Conservation (phyloP, 163 green algal species). For the Scenedesmus sp. region DNA sequence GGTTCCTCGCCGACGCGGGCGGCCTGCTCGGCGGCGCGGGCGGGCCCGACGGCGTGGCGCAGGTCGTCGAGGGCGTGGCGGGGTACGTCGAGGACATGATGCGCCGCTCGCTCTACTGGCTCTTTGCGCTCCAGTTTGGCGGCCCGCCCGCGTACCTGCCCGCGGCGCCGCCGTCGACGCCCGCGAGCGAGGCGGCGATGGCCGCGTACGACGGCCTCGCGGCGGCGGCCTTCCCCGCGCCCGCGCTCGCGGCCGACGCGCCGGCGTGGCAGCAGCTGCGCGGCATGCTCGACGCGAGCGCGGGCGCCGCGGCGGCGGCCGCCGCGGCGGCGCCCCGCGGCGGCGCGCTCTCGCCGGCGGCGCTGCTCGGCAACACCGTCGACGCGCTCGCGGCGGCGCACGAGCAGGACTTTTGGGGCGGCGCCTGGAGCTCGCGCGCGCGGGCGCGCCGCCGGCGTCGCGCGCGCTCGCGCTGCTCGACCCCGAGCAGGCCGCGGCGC, state of each 20-base stretch:
- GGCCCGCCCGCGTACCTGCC: constrained; percentile 19
- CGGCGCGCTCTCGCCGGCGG: not conserved
- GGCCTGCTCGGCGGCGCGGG: not conserved
- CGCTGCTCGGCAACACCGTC: not conserved
- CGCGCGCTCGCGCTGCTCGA: constrained; percentile 26
- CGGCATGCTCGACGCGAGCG: constrained; percentile 13
- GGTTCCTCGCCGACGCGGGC: constrained; percentile 8
- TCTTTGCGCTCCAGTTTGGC: constrained; percentile 41
- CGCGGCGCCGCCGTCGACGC: not conserved
- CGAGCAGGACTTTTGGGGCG: constrained; percentile 41
- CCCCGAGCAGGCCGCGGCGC: not conserved
- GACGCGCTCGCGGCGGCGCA: constrained; percentile 32
- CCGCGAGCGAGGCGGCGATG: not conserved
- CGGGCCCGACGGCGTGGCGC: not conserved
- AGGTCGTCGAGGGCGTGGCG: constrained; percentile 16
- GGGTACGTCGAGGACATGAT: constrained; percentile 33
- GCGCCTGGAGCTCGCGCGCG: constrained; percentile 21
- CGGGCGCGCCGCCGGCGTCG: not conserved
- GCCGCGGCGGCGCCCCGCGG: not conserved
- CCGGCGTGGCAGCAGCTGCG: constrained; percentile 36
- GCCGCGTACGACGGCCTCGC: constrained; percentile 13
- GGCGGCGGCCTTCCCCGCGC: constrained; percentile 16
- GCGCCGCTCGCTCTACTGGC: constrained; percentile 32
- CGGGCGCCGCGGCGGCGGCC: constrained; percentile 5
- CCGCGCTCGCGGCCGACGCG: not conserved